Evolutionary conservation across 495 filamentous ascomycete genomes (phyloP), one percentile per base, ranked within the genome.

Genomic region (Xylaria palmicola): DNA sequence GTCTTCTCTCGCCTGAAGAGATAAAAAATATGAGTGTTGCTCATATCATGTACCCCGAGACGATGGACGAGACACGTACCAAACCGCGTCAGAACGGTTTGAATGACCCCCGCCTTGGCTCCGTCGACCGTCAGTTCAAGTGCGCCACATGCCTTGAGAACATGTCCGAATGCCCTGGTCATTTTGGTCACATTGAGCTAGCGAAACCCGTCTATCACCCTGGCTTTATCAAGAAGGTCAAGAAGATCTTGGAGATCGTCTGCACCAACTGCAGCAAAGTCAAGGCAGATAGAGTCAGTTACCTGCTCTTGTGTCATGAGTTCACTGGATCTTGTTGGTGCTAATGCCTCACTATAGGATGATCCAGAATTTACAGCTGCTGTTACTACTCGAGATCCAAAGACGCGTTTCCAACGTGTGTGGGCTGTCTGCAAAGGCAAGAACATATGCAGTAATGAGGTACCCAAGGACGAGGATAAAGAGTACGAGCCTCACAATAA

Each of bases 211-310:
- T 98, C 62, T 99, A 88, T 72, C 94, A 99, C 68, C 91, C 91
- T 66, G 90, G 94, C 63, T 98, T 97, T 76, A 86, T 99, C 75
- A 92, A 88, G 64, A 97, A 97, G 77, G 91, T 93, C 68, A 98
- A 99, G 85, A 98, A 97, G 80, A 80, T 99, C 59, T 81, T 99
- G 65, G 94, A 99, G 83, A 92, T 90, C 32, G 93, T 98, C 70
- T 99, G 94, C 82, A 93, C 94, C 77, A 96, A 94, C 76, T 99
- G 94, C 81, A 91, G 92, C 74, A 97, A 91, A 82, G 89, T 98
- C 65, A 83, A 94, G 76, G 86, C 90, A 71, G 92, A 97, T 83
- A 88, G 88, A 86, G 93, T 97, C 85, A 91, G 94, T 91, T 78
- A 86, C 81, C 65, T 62, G 71, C 74, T 65, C 59, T 69, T 59